Evolutionary conservation across 2,329 filamentous ascomycete species (phyloP).

Genomic region (Coniochaeta pulveracea): DNA sequence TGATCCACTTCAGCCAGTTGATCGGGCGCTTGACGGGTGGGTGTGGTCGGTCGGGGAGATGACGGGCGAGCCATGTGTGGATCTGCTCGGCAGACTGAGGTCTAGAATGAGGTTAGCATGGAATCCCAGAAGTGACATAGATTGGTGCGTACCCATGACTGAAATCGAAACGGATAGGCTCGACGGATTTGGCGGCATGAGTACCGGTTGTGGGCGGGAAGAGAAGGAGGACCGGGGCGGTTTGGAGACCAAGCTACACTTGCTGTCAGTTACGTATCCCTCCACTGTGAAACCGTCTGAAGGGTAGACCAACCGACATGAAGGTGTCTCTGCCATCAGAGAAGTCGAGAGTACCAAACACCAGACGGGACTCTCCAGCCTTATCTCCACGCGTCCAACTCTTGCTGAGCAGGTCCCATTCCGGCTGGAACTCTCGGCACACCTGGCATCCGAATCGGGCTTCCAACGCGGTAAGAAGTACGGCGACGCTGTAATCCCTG

Average conservation of each 20-base stretch:
- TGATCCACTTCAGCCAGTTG: constrained; percentile 71
- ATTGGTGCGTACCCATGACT: constrained; percentile 63
- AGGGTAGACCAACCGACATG: constrained; percentile 54
- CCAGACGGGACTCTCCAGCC: constrained; percentile 55
- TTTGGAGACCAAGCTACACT: constrained; percentile 79
- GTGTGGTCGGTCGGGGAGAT: constrained; percentile 68
- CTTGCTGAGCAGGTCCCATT: constrained; percentile 78
- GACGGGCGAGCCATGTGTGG: constrained; percentile 66
- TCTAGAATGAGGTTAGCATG: constrained; percentile 30
- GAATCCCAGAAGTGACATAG: too few relatives aligned
- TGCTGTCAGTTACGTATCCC: not conserved
- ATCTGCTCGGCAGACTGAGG: constrained; percentile 66
- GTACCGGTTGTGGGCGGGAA: constrained; percentile 80
- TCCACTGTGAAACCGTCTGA: constrained; percentile 6
- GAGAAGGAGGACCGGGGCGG: constrained; percentile 78
- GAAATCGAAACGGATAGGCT: constrained; percentile 78
- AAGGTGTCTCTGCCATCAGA: constrained; percentile 73
- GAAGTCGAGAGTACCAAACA: constrained; percentile 86
- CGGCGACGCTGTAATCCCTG: constrained; percentile 71
- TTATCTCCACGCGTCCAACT: constrained; percentile 85
- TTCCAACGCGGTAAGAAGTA: constrained; percentile 82
- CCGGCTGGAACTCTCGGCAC: constrained; percentile 84
- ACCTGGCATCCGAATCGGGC: constrained; percentile 72
- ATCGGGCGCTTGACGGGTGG: constrained; percentile 73
- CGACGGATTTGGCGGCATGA: constrained; percentile 56